Conservation (phyloP, 352 stramenopile genomes). For the Pythium aristosporum region DNA sequence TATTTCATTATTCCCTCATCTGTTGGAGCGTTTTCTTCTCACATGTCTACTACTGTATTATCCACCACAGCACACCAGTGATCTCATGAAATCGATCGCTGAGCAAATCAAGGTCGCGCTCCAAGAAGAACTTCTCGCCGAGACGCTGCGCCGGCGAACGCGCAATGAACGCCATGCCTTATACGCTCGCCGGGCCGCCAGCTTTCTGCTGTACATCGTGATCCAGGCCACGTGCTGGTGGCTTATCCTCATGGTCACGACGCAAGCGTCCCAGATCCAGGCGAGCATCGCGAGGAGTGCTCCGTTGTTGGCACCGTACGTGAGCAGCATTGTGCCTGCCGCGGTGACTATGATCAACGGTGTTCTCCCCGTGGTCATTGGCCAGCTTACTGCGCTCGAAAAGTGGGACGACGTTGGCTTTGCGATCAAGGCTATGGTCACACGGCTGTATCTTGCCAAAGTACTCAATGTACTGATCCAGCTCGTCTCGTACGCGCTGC, state of each 20-base stretch:
- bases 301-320: constrained; percentile 49
- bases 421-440: constrained; percentile 82
- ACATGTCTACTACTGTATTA: neutral
- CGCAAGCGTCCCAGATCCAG: constrained; percentile 62
- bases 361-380: constrained; percentile 61
- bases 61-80: constrained; percentile 46
- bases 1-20: too few species aligned
- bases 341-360: constrained; percentile 78
- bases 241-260: constrained; percentile 73
- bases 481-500: constrained; percentile 65
- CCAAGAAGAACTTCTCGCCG: constrained; percentile 52
- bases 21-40: too few species aligned
- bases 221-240: constrained; percentile 71
- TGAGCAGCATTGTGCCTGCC: constrained; percentile 62
- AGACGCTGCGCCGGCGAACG: constrained; percentile 48
- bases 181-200: constrained; percentile 43
- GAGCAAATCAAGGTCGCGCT: constrained; percentile 62
- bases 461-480: constrained; percentile 83
- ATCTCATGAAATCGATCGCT: constrained; percentile 52
- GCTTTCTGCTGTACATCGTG: constrained; percentile 58
- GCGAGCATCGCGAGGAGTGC: constrained; percentile 39
- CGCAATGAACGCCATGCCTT: constrained; percentile 58
- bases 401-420: constrained; percentile 80
- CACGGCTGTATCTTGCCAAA: constrained; percentile 78
- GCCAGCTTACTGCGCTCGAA: constrained; percentile 62